Base-by-base conservation (phyloP, 768 basidiomycete species). In the Russula emetica region DNA sequence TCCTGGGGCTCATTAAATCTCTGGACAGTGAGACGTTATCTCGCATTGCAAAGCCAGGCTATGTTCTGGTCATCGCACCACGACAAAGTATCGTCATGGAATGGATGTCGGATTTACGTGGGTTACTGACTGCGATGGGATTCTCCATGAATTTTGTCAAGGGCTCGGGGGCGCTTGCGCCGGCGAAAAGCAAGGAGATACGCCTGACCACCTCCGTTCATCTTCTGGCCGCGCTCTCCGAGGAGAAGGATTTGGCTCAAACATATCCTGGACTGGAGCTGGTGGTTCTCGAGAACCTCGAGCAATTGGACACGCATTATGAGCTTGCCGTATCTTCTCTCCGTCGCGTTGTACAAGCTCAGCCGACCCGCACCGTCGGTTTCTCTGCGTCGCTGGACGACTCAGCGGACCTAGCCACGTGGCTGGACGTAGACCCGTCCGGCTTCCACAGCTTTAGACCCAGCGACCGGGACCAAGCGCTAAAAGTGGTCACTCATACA, bases 261-360 rank as follows among this genome's bases (percentile, higher is more conserved):
- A 51, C 74, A n/a, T 63, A 78, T 22, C 72, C 66, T 5, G 78
- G 77, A 49, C 78, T 94, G 24, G 77, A 81, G 66, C 72, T 96
- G 38, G 83, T 95, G 36, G 71, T 98, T 5, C 88, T 89, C 64
- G 94, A 98, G 66, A 87, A 88, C 69, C 76, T 99, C 20, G 91
- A 98, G 69, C 83, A 90, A 34, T 78, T 99, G 60, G 86, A 93
- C 71, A 76, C 85, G 20, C 74, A 76, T 2, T 97, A 95, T 75
- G 97, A 99, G 72, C 80, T 97, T 4, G 84, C 81, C 5, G 71
- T 96, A n/a, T 84, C 94, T 2, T 76, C 89, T 8, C 78, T 92
- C 8, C 82, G 87, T 22, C 81, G 85, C 50, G 79, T 83, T 13
- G 84, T 85, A 6, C 85, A 88, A 69, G 75, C 79, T 2, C 77